These are phyloP conservation scores for Penicillium sclerotigenum DNA, from an alignment of 2,329 filamentous ascomycete species.

Conservation along the genomic window DNA sequence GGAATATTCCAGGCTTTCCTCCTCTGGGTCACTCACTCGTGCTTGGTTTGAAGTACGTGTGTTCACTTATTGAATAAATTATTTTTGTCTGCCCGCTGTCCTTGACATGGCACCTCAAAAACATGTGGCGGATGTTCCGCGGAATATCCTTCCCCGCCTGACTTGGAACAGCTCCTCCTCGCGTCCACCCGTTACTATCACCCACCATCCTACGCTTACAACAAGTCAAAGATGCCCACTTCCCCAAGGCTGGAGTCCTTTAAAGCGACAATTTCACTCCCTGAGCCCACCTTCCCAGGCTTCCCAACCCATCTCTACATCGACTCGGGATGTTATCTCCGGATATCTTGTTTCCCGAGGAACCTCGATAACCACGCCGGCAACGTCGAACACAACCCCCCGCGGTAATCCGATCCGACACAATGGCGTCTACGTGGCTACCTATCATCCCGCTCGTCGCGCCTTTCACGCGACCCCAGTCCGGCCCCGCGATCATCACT, in stretches of 20 bases:
- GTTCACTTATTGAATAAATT: not conserved
- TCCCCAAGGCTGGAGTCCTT: constrained; percentile 22
- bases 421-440: constrained; percentile 49
- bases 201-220: constrained; percentile 27
- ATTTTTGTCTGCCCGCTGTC: not conserved
- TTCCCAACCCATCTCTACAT: constrained; percentile 15
- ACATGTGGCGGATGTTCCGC: constrained; percentile 43
- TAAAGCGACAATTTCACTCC: constrained; percentile 22
- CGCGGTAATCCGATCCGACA: constrained; percentile 39
- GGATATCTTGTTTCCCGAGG: constrained; percentile 22
- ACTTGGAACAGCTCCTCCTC: constrained; percentile 41
- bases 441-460: constrained; percentile 41
- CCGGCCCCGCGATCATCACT: constrained; percentile 78
- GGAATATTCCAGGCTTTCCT: not conserved
- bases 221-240: constrained; percentile 26
- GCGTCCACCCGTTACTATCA: constrained; percentile 29
- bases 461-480: constrained; percentile 64
- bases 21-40: not conserved
- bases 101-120: constrained; percentile 42
- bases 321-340: constrained; percentile 13
- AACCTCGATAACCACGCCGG: constrained; percentile 13
- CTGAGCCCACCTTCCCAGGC: constrained; percentile 8
- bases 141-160: constrained; percentile 42
- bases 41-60: not conserved
- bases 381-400: constrained; percentile 17